Evolutionary conservation across 2,329 filamentous ascomycete species (phyloP).

Genomic region (Aspergillus brunneoviolaceus): DNA sequence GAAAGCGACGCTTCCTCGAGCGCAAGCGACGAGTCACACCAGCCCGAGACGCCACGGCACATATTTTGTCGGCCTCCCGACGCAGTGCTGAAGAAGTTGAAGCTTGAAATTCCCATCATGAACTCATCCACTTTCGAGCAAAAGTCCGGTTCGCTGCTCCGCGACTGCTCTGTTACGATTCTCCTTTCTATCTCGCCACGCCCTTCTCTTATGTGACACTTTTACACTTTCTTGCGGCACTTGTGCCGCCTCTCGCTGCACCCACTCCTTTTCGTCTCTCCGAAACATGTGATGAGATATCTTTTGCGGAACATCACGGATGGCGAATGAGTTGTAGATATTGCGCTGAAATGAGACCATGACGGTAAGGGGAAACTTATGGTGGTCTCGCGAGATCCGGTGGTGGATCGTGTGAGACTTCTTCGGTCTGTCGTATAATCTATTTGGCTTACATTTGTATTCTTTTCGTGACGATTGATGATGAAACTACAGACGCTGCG

Average conservation of each 20-base stretch:
- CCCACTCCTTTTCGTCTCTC: background rate
- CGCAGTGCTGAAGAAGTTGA: constrained; percentile 42
- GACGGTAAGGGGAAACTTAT: background rate
- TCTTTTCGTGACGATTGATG: background rate
- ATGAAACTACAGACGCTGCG: background rate
- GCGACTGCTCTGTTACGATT: background rate
- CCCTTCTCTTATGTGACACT: background rate
- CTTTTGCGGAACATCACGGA: background rate
- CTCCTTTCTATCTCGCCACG: background rate
- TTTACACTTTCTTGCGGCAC: background rate
- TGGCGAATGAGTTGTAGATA: background rate
- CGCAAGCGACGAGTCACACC: constrained; percentile 24
- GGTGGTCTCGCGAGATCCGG: background rate
- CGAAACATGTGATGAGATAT: background rate
- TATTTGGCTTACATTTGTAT: constrained; percentile 1
- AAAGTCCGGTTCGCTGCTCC: background rate
- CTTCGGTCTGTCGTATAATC: background rate
- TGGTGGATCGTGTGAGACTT: background rate
- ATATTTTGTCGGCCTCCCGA: constrained; percentile 29
- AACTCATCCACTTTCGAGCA: background rate
- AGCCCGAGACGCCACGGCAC: constrained; percentile 19
- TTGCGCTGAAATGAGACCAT: background rate
- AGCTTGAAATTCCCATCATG: constrained; percentile 15
- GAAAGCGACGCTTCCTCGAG: constrained; percentile 74
- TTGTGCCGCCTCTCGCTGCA: background rate